Conservation (phyloP, 495 filamentous ascomycete genomes). For the Podospora pseudoanserina region DNA sequence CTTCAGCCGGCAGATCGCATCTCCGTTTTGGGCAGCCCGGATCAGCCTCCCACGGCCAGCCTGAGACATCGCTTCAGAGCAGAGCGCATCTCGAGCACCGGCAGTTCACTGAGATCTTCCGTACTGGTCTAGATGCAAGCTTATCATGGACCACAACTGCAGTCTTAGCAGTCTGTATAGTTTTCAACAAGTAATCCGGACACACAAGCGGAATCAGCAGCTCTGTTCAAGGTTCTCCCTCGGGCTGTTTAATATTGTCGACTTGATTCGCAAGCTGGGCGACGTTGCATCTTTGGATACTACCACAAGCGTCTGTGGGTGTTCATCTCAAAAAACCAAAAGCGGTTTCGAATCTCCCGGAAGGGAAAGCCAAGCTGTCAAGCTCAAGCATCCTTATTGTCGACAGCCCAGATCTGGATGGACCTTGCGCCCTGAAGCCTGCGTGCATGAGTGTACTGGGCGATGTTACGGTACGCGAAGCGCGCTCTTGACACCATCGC, state of each 20-base stretch:
- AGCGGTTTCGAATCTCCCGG: conserved; percentile 1
- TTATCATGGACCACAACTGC: no score
- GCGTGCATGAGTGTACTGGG: conserved; percentile 13
- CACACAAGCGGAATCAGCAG: not conserved
- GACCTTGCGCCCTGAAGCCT: conserved; percentile 12
- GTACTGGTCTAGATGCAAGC: no score
- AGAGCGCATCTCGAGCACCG: not conserved
- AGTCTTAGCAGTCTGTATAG: no score
- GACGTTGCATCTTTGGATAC: not conserved
- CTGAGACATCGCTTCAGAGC: conserved; percentile 21
- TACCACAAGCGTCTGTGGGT: not conserved
- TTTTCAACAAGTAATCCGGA: no score
- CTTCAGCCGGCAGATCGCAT: conserved; percentile 19
- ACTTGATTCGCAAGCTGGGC: not conserved
- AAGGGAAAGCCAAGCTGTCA: conserved; percentile 6
- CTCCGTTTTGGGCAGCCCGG: conserved; percentile 27
- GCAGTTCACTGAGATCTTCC: no score
- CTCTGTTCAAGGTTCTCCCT: not conserved
- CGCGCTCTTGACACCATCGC: not conserved
- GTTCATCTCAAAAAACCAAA: conserved; percentile 1
- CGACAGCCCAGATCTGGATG: conserved; percentile 12
- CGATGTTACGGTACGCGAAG: not conserved
- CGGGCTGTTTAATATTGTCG: not conserved
- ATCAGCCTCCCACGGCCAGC: conserved; percentile 16
- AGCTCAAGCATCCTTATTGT: conserved; percentile 8